A percentile compares a stretch with the other conserved stretches of the same genome.
phyloP scores from a whole-genome alignment of 768 basidiomycete species.

The Calocybe gangraenosa region DNA sequence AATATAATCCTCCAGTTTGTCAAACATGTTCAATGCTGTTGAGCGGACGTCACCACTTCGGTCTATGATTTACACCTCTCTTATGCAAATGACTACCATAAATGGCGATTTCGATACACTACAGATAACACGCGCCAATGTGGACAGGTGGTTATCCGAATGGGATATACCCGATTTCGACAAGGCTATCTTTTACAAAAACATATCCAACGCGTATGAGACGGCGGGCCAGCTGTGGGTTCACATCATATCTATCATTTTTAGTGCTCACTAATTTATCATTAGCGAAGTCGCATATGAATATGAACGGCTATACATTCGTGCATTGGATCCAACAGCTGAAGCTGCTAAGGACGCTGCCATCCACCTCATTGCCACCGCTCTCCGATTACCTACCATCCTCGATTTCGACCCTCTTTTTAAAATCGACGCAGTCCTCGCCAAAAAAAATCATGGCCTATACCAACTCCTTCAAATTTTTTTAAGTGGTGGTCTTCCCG shows the following conservation, averaged over 20 bases:
- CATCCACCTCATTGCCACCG: slow-evolving; percentile 55
- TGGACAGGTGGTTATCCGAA: slow-evolving; percentile 77
- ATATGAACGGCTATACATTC: slow-evolving; percentile 59
- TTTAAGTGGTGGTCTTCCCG: slow-evolving; percentile 55
- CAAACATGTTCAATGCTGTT: slow-evolving; percentile 78
- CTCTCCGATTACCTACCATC: slow-evolving; percentile 58
- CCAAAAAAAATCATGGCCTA: slow-evolving; percentile 63
- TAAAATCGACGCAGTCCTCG: slow-evolving; percentile 68
- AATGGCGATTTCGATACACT: slow-evolving; percentile 63
- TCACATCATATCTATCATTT: background rate
- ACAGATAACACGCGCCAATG: slow-evolving; percentile 50
- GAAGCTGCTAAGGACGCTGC: slow-evolving; percentile 50
- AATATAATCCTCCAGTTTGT: slow-evolving; percentile 43
- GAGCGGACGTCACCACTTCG: slow-evolving; percentile 66
- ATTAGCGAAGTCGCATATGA: slow-evolving; percentile 58
- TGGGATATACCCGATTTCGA: slow-evolving; percentile 65
- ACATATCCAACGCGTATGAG: slow-evolving; percentile 54
- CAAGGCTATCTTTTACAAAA: slow-evolving; percentile 63
- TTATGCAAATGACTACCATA: slow-evolving; percentile 54
- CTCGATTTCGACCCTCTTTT: slow-evolving; percentile 83
- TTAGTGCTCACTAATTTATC: slow-evolving; percentile 3
- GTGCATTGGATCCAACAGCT: slow-evolving; percentile 53
- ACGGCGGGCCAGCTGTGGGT: slow-evolving; percentile 59
- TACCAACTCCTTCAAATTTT: slow-evolving; percentile 77
- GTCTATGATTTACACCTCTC: slow-evolving; percentile 53